A percentile compares a stretch with the other conserved stretches of the same genome.
Conservation (phyloP, 2,329 filamentous ascomycete genomes). For the Kalaharituber pfeilii region DNA sequence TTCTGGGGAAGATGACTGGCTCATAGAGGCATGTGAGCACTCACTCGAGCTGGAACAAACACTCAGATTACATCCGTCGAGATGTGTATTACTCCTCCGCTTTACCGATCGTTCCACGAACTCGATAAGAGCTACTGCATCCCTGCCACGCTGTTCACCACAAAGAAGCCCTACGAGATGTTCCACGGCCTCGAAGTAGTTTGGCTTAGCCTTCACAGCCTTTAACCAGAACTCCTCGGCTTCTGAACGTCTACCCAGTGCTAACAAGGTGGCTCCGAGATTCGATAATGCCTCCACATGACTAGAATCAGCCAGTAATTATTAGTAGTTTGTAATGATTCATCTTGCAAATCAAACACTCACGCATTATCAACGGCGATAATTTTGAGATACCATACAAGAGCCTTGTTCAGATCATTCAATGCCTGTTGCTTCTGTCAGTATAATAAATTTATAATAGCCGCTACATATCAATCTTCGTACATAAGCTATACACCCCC, state of each 20-base stretch:
- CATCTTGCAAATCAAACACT: too few relatives aligned
- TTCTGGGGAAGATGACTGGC: slow-evolving; percentile 8
- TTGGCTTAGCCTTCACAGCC: slow-evolving; percentile 67
- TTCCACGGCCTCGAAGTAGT: slow-evolving; percentile 87
- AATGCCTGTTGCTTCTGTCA: slow-evolving; percentile 16
- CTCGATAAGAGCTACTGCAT: slow-evolving; percentile 75
- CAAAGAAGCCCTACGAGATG: slow-evolving; percentile 81
- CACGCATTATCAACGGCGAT: slow-evolving; percentile 40
- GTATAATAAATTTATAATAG: neutral
- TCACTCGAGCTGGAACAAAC: slow-evolving; percentile 13
- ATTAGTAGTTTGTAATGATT: neutral
- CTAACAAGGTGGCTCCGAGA: slow-evolving; percentile 72
- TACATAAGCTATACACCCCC: slow-evolving; percentile 81
- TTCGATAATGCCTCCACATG: slow-evolving; percentile 92
- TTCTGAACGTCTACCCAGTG: slow-evolving; percentile 63
- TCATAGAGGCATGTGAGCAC: slow-evolving; percentile 1
- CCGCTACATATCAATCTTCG: slow-evolving; percentile 48
- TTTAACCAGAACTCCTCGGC: slow-evolving; percentile 72
- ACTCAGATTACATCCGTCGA: slow-evolving; percentile 9
- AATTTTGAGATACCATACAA: slow-evolving; percentile 38
- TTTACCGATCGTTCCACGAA: slow-evolving; percentile 61
- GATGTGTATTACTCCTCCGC: slow-evolving; percentile 23
- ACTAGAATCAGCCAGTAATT: slow-evolving; percentile 28
- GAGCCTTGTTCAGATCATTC: slow-evolving; percentile 26
- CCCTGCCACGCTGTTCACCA: slow-evolving; percentile 57